phyloP scores from a whole-genome alignment of 2,329 filamentous ascomycete genomes.

The Ramularia collo-cygni region DNA sequence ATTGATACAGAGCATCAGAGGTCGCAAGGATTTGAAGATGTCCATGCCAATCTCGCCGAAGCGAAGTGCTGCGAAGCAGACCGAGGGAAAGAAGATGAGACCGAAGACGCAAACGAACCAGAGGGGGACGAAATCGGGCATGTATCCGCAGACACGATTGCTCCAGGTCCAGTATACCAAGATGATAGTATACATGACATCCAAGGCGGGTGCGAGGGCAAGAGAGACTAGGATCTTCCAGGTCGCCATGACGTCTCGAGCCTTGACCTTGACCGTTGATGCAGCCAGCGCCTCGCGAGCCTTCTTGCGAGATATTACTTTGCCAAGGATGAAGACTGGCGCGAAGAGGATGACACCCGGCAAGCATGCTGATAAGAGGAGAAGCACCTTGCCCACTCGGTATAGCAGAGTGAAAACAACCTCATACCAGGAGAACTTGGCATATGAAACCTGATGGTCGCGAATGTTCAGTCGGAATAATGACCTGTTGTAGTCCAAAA shows the following conservation, averaged over 20 bases:
- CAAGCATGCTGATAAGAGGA: conserved; percentile 73
- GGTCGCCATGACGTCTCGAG: conserved; percentile 82
- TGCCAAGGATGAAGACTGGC: conserved; percentile 78
- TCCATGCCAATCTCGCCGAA: conserved; percentile 99
- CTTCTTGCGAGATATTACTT: conserved; percentile 74
- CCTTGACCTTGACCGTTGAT: conserved; percentile 82
- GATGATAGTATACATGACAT: conserved; percentile 70
- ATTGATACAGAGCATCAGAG: conserved; percentile 76
- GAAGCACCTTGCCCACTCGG: conserved; percentile 66
- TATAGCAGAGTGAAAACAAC: conserved; percentile 74
- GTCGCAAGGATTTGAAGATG: conserved; percentile 88
- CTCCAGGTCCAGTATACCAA: conserved; percentile 71
- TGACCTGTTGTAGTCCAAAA: conserved; percentile 80
- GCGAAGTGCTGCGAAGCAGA: conserved; percentile 87
- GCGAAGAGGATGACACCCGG: conserved; percentile 83
- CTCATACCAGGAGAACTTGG: conserved; percentile 69
- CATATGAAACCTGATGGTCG: conserved; percentile 92
- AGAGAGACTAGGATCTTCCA: conserved; percentile 91
- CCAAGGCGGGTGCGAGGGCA: conserved; percentile 73
- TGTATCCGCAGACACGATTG: conserved; percentile 74
- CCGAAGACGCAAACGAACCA: conserved; percentile 70
- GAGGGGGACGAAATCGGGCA: conserved; percentile 72
- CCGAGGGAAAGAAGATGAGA: conserved; percentile 72
- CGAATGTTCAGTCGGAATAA: conserved; percentile 79
- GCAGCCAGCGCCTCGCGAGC: conserved; percentile 76